Conservation (phyloP, 768 basidiomycete genomes). For the Auricularia cornea region DNA sequence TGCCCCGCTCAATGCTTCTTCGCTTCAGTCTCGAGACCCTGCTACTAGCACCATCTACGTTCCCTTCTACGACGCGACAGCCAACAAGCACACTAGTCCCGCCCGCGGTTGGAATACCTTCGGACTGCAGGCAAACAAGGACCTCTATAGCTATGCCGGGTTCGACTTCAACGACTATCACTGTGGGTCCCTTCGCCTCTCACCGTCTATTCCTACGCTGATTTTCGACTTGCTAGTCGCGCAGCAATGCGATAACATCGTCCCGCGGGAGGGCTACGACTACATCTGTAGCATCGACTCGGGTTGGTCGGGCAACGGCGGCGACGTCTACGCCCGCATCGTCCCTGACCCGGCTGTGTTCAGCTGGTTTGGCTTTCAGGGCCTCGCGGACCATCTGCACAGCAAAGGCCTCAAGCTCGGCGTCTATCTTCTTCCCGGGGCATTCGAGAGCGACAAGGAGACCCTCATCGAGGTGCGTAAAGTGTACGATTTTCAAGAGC, state of each 20-base stretch:
- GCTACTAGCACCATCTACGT: background rate
- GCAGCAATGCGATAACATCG: background rate
- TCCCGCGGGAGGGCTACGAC: background rate
- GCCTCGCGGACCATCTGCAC: constrained; percentile 3
- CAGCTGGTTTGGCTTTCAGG: background rate
- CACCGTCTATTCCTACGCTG: no score
- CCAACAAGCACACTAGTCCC: background rate
- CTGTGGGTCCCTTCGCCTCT: background rate
- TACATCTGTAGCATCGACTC: constrained; percentile 5
- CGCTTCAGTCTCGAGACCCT: no score
- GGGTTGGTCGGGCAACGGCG: constrained; percentile 2
- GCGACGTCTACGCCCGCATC: constrained; percentile 3
- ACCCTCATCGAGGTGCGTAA: background rate
- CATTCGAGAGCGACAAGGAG: background rate
- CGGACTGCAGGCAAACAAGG: background rate
- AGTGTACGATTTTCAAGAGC: no score
- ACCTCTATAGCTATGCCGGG: background rate
- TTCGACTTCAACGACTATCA: constrained; percentile 1
- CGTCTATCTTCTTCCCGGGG: background rate
- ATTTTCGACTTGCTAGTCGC: background rate
- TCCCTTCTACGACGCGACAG: constrained; percentile 1
- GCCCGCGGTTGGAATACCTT: constrained; percentile 5
- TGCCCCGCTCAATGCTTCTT: no score
- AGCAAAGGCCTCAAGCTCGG: constrained; percentile 3
- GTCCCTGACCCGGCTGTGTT: background rate